Conservation (phyloP, 2,329 filamentous ascomycete genomes). For the Microthyrium microscopicum region DNA sequence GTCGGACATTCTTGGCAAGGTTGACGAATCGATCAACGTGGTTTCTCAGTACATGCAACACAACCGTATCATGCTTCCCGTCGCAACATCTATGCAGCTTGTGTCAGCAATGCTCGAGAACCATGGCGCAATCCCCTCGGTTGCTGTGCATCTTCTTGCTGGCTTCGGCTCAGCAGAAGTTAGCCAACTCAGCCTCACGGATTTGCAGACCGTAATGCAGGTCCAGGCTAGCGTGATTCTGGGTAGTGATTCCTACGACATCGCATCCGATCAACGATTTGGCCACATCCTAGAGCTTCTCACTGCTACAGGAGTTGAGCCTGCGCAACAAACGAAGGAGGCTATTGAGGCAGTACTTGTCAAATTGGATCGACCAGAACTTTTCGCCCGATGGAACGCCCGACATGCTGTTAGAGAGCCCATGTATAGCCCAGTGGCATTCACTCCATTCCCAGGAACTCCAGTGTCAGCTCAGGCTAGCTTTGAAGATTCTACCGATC, state of each 20-base stretch:
- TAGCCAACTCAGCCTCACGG: conserved; percentile 33
- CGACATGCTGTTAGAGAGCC: too few relatives aligned
- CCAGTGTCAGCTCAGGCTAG: conserved; percentile 38
- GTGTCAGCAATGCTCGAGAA: conserved; percentile 51
- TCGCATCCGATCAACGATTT: conserved; percentile 42
- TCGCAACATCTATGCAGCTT: conserved; percentile 40
- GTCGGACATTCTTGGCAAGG: conserved; percentile 42
- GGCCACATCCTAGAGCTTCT: conserved; percentile 43
- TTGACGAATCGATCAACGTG: conserved; percentile 72
- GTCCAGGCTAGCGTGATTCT: conserved; percentile 38
- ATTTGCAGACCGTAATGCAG: conserved; percentile 43
- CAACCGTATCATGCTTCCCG: conserved; percentile 32
- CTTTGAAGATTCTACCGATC: conserved; percentile 74
- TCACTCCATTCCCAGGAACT: conserved; percentile 24
- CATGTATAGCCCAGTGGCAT: conserved; percentile 31
- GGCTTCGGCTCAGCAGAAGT: conserved; percentile 43
- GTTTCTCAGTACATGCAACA: conserved; percentile 41
- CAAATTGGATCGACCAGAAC: conserved; percentile 32
- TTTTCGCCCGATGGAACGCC: conserved; percentile 40
- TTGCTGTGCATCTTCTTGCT: conserved; percentile 43
- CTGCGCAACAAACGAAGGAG: conserved; percentile 35
- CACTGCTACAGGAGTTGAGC: conserved; percentile 35
- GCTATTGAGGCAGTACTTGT: conserved; percentile 42
- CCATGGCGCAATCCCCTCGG: conserved; percentile 40
- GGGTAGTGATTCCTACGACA: conserved; percentile 27